A percentile compares a stretch with the other conserved stretches of the same genome.
phyloP scores from a whole-genome alignment of 495 filamentous ascomycete species.

The Collariella sp. region DNA sequence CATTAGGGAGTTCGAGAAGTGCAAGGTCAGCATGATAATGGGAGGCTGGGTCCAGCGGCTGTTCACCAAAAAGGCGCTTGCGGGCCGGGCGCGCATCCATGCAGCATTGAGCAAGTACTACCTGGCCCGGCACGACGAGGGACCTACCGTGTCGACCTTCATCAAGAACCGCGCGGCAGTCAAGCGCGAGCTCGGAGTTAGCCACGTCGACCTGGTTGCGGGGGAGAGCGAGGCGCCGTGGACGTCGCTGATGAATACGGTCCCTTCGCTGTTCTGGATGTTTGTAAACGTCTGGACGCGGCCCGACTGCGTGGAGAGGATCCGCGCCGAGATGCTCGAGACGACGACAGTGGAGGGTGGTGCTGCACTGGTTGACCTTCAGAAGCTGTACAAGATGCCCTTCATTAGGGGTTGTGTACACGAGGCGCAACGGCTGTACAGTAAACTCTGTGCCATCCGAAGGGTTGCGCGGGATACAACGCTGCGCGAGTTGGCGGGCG shows the following conservation, averaged over 20 bases:
- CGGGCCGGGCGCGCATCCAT: neutral
- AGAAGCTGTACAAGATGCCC: slow-evolving; percentile 4
- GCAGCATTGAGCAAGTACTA: neutral
- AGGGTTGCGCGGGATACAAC: slow-evolving; percentile 26
- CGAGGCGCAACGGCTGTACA: slow-evolving; percentile 19
- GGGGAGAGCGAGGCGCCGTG: slow-evolving; percentile 11
- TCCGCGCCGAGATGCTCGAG: slow-evolving; percentile 10
- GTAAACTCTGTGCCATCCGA: slow-evolving; percentile 12
- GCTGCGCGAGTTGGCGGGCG: slow-evolving; percentile 14
- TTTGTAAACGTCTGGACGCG: slow-evolving; percentile 12
- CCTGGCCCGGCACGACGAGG: neutral
- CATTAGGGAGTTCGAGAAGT: slow-evolving; percentile 32
- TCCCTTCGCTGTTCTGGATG: slow-evolving; percentile 17
- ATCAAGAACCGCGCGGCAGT: slow-evolving; percentile 1
- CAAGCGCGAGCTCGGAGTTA: neutral
- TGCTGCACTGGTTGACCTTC: neutral
- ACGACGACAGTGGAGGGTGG: neutral
- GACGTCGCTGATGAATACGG: slow-evolving; percentile 12
- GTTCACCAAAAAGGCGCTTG: slow-evolving; percentile 27
- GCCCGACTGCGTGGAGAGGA: slow-evolving; percentile 2
- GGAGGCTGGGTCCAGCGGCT: slow-evolving; percentile 24
- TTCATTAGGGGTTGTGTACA: slow-evolving; percentile 13
- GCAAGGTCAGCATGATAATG: slow-evolving; percentile 29
- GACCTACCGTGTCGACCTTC: neutral
- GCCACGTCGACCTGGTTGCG: neutral